A percentile compares a stretch with the other conserved stretches of the same genome.
These are phyloP conservation scores for Amaranthus palmeri DNA, from an alignment of 148 eudicot species.

Conservation along the genomic window DNA sequence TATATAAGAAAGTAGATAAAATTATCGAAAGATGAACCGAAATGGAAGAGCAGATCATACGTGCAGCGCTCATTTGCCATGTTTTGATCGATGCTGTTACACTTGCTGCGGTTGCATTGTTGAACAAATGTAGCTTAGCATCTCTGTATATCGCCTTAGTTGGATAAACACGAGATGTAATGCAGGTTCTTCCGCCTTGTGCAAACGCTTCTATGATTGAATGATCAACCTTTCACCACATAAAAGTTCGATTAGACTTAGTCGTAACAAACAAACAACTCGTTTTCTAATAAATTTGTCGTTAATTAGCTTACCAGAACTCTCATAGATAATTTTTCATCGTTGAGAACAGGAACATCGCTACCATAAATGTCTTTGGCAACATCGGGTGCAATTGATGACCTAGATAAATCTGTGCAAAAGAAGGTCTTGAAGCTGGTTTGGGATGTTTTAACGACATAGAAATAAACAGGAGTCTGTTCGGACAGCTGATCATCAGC, in stretches of 20 bases:
- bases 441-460: conserved; percentile 35
- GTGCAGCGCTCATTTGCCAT: conserved; percentile 60
- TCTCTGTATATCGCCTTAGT: conserved; percentile 51
- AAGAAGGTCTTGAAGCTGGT: conserved; percentile 52
- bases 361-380: conserved; percentile 45
- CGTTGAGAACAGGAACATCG: conserved; percentile 52
- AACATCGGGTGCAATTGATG: conserved; percentile 60
- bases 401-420: conserved; percentile 63
- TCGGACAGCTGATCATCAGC: conserved; percentile 34
- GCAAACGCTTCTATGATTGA: conserved; percentile 71
- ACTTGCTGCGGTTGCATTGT: conserved; percentile 50
- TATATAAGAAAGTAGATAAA: conserved; percentile 13
- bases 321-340: conserved; percentile 57
- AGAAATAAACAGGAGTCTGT: conserved; percentile 67
- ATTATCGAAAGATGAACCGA: conserved; percentile 18
- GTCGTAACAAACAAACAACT: too few species aligned
- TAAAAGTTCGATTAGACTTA: not conserved
- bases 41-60: conserved; percentile 24
- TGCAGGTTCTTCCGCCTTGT: conserved; percentile 61
- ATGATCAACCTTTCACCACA: conserved; percentile 54
- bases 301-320: conserved; percentile 37
- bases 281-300: too few species aligned
- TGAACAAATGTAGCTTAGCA: conserved; percentile 49
- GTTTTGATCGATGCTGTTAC: conserved; percentile 50
- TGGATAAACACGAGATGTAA: conserved; percentile 67